Evolutionary conservation across 192 early-diverging fungal genomes (phyloP), one percentile per base, ranked within the genome.

Genomic region (Podila minutissima): DNA sequence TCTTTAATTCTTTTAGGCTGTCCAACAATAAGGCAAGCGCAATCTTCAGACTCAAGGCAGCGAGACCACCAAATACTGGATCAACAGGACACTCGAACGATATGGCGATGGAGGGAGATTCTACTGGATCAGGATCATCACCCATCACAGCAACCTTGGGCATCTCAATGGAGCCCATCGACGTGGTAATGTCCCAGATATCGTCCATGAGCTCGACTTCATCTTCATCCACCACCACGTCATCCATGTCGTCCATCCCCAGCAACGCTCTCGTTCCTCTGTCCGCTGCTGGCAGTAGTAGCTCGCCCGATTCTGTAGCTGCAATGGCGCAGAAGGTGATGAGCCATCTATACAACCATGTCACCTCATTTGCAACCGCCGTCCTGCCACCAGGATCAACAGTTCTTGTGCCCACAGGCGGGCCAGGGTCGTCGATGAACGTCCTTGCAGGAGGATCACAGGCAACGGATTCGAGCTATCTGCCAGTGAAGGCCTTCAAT

Each of bases 111-210:
- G 86, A 86, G 37, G 50, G 53, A 12, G 62, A 69, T 48, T 38
- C 60, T 28, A 50, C 59, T 28, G 13, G 68, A 12, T 48, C 77
- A 38, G 48, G 63, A 33, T 46, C 82, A 63, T 63, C 75, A 72
- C 65, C 32, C 62, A 73, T 85, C 24, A 84, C 86, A 57, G 93
- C 93, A 9, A 91, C 92, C 33, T 84, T 99, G 22, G 97, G 97
- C 5, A 98, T 99, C 50, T 95, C 95, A 0, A 96, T 99, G 17
- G 97, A 99, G 71, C 95, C 97, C 2, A 75, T 95, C 10, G 86
- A 89, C 57, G 72, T 83, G 2, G 94, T 99, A 17, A 79, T 90
- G 66, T 81, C 91, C 53, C 89, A 93, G 84, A 63, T 88, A 50
- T 59, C 50, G 41, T 33, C 62, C 62, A 37, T 69, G 55, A 31